These are phyloP conservation scores for Aspergillus sp. DNA, from an alignment of 2,329 filamentous ascomycete species.

Conservation along the genomic window DNA sequence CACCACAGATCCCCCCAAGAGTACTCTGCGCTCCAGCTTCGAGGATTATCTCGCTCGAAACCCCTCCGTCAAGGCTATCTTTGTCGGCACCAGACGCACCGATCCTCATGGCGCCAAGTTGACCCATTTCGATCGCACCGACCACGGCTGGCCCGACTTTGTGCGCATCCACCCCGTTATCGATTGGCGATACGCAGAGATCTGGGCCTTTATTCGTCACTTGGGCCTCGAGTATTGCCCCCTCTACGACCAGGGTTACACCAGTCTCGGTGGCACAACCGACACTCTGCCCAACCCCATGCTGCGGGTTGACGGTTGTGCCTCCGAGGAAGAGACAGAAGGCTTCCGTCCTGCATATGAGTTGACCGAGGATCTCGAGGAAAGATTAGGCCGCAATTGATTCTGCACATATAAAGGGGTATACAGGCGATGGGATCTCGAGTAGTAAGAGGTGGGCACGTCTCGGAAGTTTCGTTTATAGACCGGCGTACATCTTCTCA, in stretches of 20 bases:
- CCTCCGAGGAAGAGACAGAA: constrained; percentile 22
- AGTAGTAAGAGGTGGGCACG: too few species aligned
- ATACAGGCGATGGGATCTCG: too few species aligned
- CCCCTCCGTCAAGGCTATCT: constrained; percentile 65
- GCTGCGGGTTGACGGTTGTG: constrained; percentile 41
- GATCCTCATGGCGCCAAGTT: constrained; percentile 82
- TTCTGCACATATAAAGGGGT: too few species aligned
- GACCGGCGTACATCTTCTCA: too few species aligned
- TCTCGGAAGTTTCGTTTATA: too few species aligned
- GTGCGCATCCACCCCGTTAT: constrained; percentile 94
- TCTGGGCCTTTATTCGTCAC: constrained; percentile 77
- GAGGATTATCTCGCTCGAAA: constrained; percentile 61
- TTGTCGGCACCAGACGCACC: constrained; percentile 83
- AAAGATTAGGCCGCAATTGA: constrained; percentile 68
- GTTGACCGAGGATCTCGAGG: constrained; percentile 68
- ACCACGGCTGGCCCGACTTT: constrained; percentile 83
- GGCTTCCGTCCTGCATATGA: constrained; percentile 71
- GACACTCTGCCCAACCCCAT: constrained; percentile 89
- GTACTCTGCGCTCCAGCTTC: constrained; percentile 72
- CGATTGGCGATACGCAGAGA: constrained; percentile 94
- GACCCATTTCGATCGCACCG: constrained; percentile 80
- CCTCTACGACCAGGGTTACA: constrained; percentile 86
- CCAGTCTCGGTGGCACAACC: constrained; percentile 81
- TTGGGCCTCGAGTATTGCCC: constrained; percentile 77
- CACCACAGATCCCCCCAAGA: constrained; percentile 51